Evolutionary conservation across 768 basidiomycete genomes (phyloP).

Genomic region (Tulasnella sp.): DNA sequence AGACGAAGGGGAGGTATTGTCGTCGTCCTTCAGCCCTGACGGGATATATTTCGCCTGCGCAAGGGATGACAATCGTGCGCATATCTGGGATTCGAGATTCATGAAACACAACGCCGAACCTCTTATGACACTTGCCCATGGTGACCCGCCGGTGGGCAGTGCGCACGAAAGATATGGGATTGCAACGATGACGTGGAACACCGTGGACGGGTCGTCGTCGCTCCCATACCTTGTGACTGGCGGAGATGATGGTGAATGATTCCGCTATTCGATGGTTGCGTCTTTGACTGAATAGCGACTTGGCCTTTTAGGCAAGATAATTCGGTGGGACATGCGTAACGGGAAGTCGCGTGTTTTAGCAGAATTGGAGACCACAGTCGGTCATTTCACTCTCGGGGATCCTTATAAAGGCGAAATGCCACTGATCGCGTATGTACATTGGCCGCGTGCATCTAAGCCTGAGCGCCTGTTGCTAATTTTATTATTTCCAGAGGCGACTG

Average conservation of each 20-base stretch:
- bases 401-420: constrained; percentile 4
- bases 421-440: constrained; percentile 8
- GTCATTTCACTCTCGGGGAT: constrained; percentile 5
- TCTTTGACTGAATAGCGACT: not conserved
- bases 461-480: not conserved
- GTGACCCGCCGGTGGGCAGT: not conserved
- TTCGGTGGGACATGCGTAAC: constrained; percentile 7
- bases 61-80: not conserved
- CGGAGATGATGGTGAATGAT: constrained; percentile 11
- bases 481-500: not conserved
- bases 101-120: not conserved
- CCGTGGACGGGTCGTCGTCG: not conserved
- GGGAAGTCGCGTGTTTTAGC: not conserved
- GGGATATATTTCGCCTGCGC: constrained; percentile 7
- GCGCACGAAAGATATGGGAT: not conserved
- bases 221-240: constrained; percentile 12
- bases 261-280: not conserved
- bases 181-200: constrained; percentile 10
- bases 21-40: constrained; percentile 9
- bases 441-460: too few species aligned
- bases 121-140: not conserved
- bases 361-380: constrained; percentile 8
- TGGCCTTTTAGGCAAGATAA: not conserved
- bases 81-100: constrained; percentile 14
- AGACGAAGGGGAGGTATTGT: not conserved